These are phyloP conservation scores for Vinca minor DNA, from an alignment of 257 asterid genomes.

Conservation along the genomic window DNA sequence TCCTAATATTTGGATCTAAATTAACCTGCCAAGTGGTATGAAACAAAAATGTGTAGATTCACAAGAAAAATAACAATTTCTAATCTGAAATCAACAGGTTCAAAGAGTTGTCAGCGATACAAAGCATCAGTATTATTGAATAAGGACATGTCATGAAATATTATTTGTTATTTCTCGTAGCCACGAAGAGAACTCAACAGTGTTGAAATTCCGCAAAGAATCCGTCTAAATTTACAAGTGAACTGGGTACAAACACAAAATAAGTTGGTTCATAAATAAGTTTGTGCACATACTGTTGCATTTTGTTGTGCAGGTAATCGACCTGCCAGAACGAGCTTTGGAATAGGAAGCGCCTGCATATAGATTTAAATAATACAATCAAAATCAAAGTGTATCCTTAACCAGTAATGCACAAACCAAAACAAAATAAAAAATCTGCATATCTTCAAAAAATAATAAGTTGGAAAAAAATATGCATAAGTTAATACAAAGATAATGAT, in stretches of 20 bases:
- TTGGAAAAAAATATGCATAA: neutral
- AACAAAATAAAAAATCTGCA: slow-evolving; percentile 8
- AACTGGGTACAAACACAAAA: neutral
- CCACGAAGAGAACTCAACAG: neutral
- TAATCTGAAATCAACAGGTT: neutral
- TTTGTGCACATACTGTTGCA: slow-evolving; percentile 63
- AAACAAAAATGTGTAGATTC: neutral
- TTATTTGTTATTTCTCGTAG: neutral
- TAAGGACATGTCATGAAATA: neutral
- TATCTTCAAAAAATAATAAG: neutral
- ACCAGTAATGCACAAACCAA: slow-evolving; percentile 7
- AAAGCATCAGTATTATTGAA: neutral
- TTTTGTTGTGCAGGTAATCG: slow-evolving; percentile 96
- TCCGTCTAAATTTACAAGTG: neutral
- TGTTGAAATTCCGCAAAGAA: neutral
- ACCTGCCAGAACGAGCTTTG: slow-evolving; percentile 97
- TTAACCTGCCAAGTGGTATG: slow-evolving; percentile 50
- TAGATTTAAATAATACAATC: slow-evolving; percentile 5
- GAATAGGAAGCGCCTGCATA: slow-evolving; percentile 83
- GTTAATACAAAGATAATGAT: slow-evolving; percentile 7
- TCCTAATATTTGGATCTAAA: slow-evolving; percentile 77
- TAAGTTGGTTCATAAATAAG: neutral
- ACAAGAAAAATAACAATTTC: neutral
- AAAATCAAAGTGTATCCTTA: neutral
- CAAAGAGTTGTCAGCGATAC: neutral